Percentiles rank a stretch among this genome's conserved stretches.
These are phyloP conservation scores for Epichloe scottii DNA, from an alignment of 2,329 filamentous ascomycete genomes.

Conservation along the genomic window DNA sequence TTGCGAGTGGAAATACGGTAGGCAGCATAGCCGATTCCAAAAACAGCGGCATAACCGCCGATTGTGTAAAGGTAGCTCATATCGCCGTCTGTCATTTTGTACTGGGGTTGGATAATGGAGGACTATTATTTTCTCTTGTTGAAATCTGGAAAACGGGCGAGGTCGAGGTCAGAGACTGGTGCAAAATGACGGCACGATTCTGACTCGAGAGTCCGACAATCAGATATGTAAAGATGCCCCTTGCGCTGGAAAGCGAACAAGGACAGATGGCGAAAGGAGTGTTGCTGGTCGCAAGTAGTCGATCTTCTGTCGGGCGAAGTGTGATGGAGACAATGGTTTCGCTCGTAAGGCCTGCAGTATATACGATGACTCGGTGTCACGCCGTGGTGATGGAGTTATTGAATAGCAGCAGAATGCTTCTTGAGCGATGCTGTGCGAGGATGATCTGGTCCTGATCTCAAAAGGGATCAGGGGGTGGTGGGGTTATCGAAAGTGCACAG, in stretches of 20 bases:
- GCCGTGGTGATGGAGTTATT: background rate
- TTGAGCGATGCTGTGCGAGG: slow-evolving; percentile 3
- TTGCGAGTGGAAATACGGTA: slow-evolving; percentile 25
- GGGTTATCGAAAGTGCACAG: slow-evolving; percentile 4
- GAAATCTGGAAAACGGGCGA: background rate
- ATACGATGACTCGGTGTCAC: background rate
- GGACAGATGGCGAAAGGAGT: background rate
- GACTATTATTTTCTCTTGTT: background rate
- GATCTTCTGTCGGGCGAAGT: background rate
- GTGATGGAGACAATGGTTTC: background rate
- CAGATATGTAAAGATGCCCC: background rate
- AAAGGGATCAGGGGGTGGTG: slow-evolving; percentile 8
- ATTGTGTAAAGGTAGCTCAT: slow-evolving; percentile 25
- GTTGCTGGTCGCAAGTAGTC: background rate
- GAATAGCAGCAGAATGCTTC: background rate
- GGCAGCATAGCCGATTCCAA: slow-evolving; percentile 22
- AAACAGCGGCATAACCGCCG: slow-evolving; percentile 23
- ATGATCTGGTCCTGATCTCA: slow-evolving; percentile 1
- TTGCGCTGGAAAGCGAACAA: background rate
- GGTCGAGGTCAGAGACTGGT: background rate
- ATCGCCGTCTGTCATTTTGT: slow-evolving; percentile 20
- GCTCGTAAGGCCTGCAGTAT: background rate
- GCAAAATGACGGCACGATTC: background rate
- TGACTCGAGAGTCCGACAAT: background rate
- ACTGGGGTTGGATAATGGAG: background rate